These are phyloP conservation scores for Croton laevigatus DNA, from an alignment of 441 rosid genomes.

Conservation along the genomic window DNA sequence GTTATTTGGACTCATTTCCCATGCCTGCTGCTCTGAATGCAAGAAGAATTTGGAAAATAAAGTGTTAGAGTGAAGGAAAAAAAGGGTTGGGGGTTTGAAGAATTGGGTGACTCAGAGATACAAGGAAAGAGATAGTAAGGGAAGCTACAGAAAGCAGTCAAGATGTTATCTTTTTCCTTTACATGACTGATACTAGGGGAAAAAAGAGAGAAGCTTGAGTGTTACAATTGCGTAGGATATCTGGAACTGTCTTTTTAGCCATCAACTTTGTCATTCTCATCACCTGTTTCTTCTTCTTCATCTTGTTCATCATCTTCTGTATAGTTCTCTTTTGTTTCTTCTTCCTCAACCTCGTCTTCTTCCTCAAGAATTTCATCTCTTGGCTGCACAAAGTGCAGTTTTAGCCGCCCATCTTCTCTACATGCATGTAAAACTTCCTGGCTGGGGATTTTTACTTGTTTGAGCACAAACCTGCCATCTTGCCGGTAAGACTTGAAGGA, in stretches of 20 bases:
- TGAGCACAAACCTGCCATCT: slow-evolving; percentile 78
- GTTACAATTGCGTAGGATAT: too few species aligned
- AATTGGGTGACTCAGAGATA: too few species aligned
- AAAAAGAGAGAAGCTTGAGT: background rate
- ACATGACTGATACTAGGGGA: background rate
- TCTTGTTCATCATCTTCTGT: slow-evolving; percentile 25
- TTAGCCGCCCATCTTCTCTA: slow-evolving; percentile 75
- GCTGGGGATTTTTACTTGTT: slow-evolving; percentile 67
- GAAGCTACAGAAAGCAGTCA: background rate
- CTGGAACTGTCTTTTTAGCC: background rate
- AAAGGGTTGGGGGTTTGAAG: background rate
- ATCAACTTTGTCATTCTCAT: background rate
- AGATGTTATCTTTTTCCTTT: slow-evolving; percentile 3
- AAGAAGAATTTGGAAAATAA: background rate
- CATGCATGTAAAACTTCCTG: slow-evolving; percentile 69
- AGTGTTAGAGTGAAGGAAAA: background rate
- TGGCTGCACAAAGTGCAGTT: slow-evolving; percentile 59
- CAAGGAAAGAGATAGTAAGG: background rate
- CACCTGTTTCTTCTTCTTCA: slow-evolving; percentile 17
- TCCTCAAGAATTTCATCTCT: slow-evolving; percentile 39
- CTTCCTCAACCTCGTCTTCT: slow-evolving; percentile 37
- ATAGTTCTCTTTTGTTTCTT: slow-evolving; percentile 25
- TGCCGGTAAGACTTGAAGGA: slow-evolving; percentile 70
- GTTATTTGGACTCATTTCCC: background rate
- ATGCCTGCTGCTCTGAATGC: background rate